A percentile compares a stretch with the other conserved stretches of the same genome.
These are phyloP conservation scores for Epichloe sp. DNA, from an alignment of 2,329 filamentous ascomycete genomes.

Conservation along the genomic window DNA sequence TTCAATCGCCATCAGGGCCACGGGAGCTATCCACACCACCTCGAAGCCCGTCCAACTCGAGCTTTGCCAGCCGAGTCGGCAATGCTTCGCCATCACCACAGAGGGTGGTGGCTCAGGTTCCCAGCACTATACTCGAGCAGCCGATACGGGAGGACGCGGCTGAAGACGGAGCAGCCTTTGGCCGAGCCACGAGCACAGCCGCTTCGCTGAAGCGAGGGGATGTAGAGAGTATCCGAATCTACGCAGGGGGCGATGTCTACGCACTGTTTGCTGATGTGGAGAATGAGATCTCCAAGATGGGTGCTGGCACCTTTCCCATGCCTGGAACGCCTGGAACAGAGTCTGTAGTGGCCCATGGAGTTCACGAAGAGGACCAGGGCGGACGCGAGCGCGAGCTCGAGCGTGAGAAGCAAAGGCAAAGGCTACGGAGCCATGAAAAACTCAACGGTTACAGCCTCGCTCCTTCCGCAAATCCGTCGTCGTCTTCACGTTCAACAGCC, in stretches of 20 bases:
- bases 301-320: slow-evolving; percentile 8
- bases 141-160: slow-evolving; percentile 31
- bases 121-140: slow-evolving; percentile 42
- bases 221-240: slow-evolving; percentile 54
- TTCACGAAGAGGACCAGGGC: neutral
- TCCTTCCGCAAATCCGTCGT: slow-evolving; percentile 11
- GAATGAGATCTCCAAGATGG: slow-evolving; percentile 26
- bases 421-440: slow-evolving; percentile 38
- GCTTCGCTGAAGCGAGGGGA: slow-evolving; percentile 23
- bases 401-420: slow-evolving; percentile 32
- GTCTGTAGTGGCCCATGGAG: no score
- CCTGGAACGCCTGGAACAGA: neutral
- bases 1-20: slow-evolving; percentile 21
- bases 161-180: slow-evolving; percentile 11
- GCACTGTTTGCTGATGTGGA: slow-evolving; percentile 55
- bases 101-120: slow-evolving; percentile 38
- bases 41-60: slow-evolving; percentile 6
- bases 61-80: slow-evolving; percentile 17
- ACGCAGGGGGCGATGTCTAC: slow-evolving; percentile 54
- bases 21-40: slow-evolving; percentile 38
- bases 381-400: neutral
- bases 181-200: slow-evolving; percentile 12
- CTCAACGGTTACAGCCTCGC: slow-evolving; percentile 22
- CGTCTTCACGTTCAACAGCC: neutral
- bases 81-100: slow-evolving; percentile 35